phyloP scores from a whole-genome alignment of 1,284 basidiomycete species.

The Phenoliferia sp. region DNA sequence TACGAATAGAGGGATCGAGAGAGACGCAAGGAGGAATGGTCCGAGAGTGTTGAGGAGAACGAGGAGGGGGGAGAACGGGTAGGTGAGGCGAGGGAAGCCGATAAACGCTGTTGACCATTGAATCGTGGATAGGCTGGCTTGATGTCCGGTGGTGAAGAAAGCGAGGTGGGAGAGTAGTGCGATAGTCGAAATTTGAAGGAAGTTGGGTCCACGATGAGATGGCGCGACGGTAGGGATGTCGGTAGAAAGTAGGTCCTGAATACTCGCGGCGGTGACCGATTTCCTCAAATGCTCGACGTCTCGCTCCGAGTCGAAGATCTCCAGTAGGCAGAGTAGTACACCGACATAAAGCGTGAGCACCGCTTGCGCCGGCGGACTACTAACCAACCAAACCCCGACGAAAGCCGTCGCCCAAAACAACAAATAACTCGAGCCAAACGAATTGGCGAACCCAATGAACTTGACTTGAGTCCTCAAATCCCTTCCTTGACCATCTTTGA shows the following conservation, averaged over 20 bases:
- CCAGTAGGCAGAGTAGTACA: conserved; percentile 65
- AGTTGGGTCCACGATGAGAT: conserved; percentile 45
- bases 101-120: conserved; percentile 94
- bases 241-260: conserved; percentile 26
- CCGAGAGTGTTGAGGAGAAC: conserved; percentile 78
- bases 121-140: conserved; percentile 79
- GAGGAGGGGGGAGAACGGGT: conserved; percentile 72
- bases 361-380: conserved; percentile 77
- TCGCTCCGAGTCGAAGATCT: conserved; percentile 70
- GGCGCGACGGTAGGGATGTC: conserved; percentile 15
- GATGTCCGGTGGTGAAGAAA: conserved; percentile 89
- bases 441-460: conserved; percentile 83
- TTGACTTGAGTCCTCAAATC: conserved; percentile 51
- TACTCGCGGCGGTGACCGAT: conserved; percentile 12
- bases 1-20: conserved; percentile 67
- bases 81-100: conserved; percentile 62
- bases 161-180: conserved; percentile 67
- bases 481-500: conserved; percentile 38
- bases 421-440: conserved; percentile 79
- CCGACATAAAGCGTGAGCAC: conserved; percentile 60
- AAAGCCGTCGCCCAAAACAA: conserved; percentile 70
- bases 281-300: conserved; percentile 52
- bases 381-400: conserved; percentile 58
- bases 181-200: conserved; percentile 65
- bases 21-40: conserved; percentile 57